Evolutionary conservation across 257 asterid species (phyloP).

Genomic region (Solanum sparsipilum): DNA sequence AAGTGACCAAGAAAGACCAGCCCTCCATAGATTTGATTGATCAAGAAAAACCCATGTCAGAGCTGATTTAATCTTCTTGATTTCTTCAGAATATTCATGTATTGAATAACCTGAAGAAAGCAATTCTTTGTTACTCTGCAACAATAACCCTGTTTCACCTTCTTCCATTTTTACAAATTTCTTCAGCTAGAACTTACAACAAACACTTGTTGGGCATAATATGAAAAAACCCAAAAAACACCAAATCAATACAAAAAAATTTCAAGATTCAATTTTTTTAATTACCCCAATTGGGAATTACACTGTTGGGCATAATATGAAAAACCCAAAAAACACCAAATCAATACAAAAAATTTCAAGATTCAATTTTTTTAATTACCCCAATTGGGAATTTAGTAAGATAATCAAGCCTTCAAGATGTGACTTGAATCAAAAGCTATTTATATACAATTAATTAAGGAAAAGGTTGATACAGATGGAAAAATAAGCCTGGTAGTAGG

Average conservation of each 20-base stretch:
- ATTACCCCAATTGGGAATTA: not conserved
- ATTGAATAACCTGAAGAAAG: not conserved
- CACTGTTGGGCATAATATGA: too few relatives aligned
- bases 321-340: not conserved
- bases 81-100: slow-evolving; percentile 8
- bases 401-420: not conserved
- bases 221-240: not conserved
- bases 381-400: not conserved
- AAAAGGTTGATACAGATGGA: not conserved
- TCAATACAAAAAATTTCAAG: not conserved
- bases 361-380: not conserved
- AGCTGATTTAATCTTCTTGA: slow-evolving; percentile 45
- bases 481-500: not conserved
- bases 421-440: not conserved
- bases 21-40: slow-evolving; percentile 54
- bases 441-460: not conserved
- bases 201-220: not conserved
- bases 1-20: slow-evolving; percentile 76
- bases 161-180: slow-evolving; percentile 15
- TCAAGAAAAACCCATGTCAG: slow-evolving; percentile 73
- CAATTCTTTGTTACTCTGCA: not conserved
- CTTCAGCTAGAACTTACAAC: not conserved
- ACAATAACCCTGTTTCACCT: not conserved
- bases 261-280: not conserved
- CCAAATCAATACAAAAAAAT: not conserved